A percentile compares a stretch with the other conserved stretches of the same genome.
Conservation (phyloP, 176 grass and related monocot species). For the Tuctoria greenei region DNA sequence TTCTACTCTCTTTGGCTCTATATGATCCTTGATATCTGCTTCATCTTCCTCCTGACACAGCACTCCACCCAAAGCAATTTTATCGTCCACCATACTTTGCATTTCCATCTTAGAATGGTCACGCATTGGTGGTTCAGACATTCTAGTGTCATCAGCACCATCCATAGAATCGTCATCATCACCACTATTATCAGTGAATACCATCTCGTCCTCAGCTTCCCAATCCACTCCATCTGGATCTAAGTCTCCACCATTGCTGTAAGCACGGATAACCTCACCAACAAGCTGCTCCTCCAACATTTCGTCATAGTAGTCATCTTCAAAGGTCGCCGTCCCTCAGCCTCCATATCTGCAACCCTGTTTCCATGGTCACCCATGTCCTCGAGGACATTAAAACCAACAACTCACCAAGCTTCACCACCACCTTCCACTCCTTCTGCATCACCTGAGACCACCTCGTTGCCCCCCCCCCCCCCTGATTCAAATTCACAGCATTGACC, state of each 20-base stretch:
- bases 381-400: background rate
- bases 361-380: background rate
- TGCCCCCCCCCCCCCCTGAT: background rate
- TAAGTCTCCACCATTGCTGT: conserved; percentile 50
- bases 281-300: conserved; percentile 49
- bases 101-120: conserved; percentile 15
- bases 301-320: conserved; percentile 46
- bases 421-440: background rate
- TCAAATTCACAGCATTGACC: conserved; percentile 4
- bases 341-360: background rate
- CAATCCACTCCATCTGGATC: conserved; percentile 42
- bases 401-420: background rate
- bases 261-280: conserved; percentile 47
- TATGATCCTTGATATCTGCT: conserved; percentile 13
- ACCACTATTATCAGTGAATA: conserved; percentile 30
- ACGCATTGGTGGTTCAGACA: conserved; percentile 10
- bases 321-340: conserved; percentile 21
- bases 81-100: conserved; percentile 19
- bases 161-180: background rate
- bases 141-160: conserved; percentile 26
- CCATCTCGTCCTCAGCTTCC: conserved; percentile 44
- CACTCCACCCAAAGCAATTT: conserved; percentile 16
- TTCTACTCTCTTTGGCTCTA: conserved; percentile 6
- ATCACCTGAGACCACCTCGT: conserved; percentile 10
- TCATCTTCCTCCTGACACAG: background rate